A percentile compares a stretch with the other conserved stretches of the same genome.
These are phyloP conservation scores for Boletus rubescentipes DNA, from an alignment of 768 basidiomycete species.

Conservation along the genomic window DNA sequence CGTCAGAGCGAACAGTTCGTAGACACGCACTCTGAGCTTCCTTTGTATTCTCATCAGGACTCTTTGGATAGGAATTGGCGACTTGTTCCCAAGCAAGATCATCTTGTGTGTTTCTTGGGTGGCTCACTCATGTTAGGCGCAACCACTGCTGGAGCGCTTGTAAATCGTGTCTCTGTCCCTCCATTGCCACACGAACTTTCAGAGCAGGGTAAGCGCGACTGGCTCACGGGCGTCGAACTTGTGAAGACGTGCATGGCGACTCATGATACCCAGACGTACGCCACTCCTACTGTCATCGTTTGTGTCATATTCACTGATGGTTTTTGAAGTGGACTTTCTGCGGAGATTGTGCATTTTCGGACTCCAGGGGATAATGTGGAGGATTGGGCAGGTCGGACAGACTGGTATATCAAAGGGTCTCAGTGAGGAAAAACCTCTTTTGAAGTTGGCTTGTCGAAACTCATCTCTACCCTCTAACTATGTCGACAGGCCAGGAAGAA, in stretches of 20 bases:
- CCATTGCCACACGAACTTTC: slow-evolving; percentile 65
- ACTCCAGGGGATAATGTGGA: slow-evolving; percentile 57
- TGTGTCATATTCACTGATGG: not conserved
- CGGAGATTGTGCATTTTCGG: slow-evolving; percentile 88
- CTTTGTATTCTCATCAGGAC: slow-evolving; percentile 7
- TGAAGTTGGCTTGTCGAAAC: not conserved
- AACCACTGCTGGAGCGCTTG: slow-evolving; percentile 58
- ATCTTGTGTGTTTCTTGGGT: slow-evolving; percentile 92
- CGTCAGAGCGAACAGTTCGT: slow-evolving; percentile 36
- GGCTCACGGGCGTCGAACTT: slow-evolving; percentile 77
- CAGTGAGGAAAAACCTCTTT: slow-evolving; percentile 38
- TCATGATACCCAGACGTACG: slow-evolving; percentile 80
- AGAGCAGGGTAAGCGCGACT: slow-evolving; percentile 66
- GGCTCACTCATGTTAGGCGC: slow-evolving; percentile 92
- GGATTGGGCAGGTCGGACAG: slow-evolving; percentile 40
- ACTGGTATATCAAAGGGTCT: slow-evolving; percentile 94
- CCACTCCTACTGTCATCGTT: slow-evolving; percentile 6
- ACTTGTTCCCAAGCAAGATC: slow-evolving; percentile 87
- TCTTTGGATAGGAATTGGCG: slow-evolving; percentile 58
- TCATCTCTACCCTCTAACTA: slow-evolving; percentile 3
- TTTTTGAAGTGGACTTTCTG: slow-evolving; percentile 67
- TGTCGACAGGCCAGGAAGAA: slow-evolving; percentile 22
- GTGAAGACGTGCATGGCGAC: slow-evolving; percentile 87
- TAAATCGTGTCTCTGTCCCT: slow-evolving; percentile 60
- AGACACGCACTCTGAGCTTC: not conserved